Base-by-base conservation (phyloP, 768 basidiomycete species). In the Butyriboletus loyo region DNA sequence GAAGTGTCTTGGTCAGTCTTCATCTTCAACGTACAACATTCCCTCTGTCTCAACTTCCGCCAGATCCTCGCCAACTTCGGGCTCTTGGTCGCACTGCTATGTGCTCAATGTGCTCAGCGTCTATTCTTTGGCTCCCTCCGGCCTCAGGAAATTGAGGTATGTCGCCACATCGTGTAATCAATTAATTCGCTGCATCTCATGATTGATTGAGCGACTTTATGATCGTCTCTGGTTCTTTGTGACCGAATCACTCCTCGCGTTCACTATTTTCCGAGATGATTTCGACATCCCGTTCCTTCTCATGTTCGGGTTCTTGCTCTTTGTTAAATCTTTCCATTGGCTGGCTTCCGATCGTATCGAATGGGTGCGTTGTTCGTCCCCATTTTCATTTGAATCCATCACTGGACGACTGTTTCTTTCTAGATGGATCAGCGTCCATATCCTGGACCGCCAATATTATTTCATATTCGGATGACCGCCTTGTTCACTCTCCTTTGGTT, bases 241-340 rank as follows among this genome's bases (percentile, higher is more conserved):
- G 45, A 98, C 97, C 1, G 97, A 99, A 68, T 95, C 92, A 7
- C 77, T 99, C 32, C 76, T 99, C 46, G 96, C 97, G 1, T 89
- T 98, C 67, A 97, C 97, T 32, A 98, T 98, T 59, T 99, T 99
- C 73, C 82, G 94, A 53, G 92, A 95, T 70, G 92, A 93, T 69
- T 94, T 96, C 66, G 92, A 95, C 70, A 80, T 86, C n/a, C 82
- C 86, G 4, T 98, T 98, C 66, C 87, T 87, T 40, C 73, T 94
- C 59, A 92, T 96, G 87, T 98, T 98, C 66, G 87, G 89, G n/a
- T 84, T 92, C 63, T 75, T 99, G 11, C 81, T 98, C 15, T 96
- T 97, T 59, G 80, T 97, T 59, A 98, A 98, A 67, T 94, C 92
- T 41, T 98, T 98, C 72, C 97, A 99, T 67, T 99, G 97, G 97